Conservation (phyloP, 371 early-diverging fungal species). For the Astathelohania contejeani region DNA sequence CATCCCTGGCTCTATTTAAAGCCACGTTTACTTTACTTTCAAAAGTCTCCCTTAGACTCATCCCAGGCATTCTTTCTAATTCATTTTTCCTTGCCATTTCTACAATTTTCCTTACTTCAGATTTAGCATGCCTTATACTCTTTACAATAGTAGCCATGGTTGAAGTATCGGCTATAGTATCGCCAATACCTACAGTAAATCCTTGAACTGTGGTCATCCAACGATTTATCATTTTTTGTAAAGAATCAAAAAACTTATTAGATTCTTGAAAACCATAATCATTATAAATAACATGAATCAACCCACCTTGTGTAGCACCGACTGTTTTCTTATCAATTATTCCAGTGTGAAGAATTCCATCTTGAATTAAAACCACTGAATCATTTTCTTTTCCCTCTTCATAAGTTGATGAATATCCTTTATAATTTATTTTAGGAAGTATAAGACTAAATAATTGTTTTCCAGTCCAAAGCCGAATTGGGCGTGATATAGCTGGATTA, state of each 20-base stretch:
- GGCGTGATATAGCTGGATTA: conserved; percentile 76
- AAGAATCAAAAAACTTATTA: conserved; percentile 74
- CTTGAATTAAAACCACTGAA: conserved; percentile 64
- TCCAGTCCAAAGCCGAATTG: conserved; percentile 87
- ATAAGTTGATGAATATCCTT: conserved; percentile 60
- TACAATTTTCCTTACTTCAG: conserved; percentile 68
- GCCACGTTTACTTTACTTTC: conserved; percentile 73
- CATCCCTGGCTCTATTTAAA: conserved; percentile 83
- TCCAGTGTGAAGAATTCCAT: conserved; percentile 79
- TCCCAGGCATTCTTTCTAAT: conserved; percentile 78
- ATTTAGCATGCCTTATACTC: conserved; percentile 66
- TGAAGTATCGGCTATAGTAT: conserved; percentile 74
- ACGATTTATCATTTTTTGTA: conserved; percentile 81
- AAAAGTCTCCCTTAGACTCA: conserved; percentile 86
- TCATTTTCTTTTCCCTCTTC: conserved; percentile 61
- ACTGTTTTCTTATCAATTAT: conserved; percentile 90
- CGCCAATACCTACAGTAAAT: conserved; percentile 96
- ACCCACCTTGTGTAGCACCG: conserved; percentile 72
- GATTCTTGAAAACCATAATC: conserved; percentile 79
- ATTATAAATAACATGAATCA: conserved; percentile 84
- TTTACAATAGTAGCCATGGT: conserved; percentile 70
- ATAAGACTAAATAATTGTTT: conserved; percentile 84
- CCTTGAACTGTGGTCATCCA: conserved; percentile 69
- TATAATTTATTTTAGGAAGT: conserved; percentile 60
- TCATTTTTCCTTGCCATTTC: conserved; percentile 64